Base-by-base conservation (phyloP, 257 asterid genomes). In the Linaria vulgaris region DNA sequence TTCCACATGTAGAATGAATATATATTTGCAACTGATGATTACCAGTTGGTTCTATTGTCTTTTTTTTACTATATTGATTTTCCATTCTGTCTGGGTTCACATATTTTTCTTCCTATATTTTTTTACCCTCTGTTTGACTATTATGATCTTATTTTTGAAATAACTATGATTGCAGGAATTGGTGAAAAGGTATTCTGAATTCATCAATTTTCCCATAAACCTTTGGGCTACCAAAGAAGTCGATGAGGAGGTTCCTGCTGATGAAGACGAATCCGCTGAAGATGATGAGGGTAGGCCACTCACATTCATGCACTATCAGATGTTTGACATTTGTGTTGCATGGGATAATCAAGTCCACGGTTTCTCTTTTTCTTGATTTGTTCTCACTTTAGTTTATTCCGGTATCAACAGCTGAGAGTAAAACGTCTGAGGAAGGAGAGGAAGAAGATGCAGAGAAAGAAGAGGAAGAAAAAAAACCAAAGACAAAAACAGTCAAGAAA, bases 191-290 rank as follows among this genome's bases (percentile, higher is more conserved):
- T 90, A 90, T 72, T 90, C 96, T 45, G 94, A 90, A 72, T 90
- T 90, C 73, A 88, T 90, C 72, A 90, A 90, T 85, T 90, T 90
- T 81, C 97, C 97, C 39, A 90, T 90, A 59, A 8, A 74, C 72
- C 86, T 90, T 49, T 88, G 96, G 97, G 96, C 96, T 55, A 90
- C 76, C 73, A 90, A 88, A 75, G 95, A 90, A 80, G 83, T 86
- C 24, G 95, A 90, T 46, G 94, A 80, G 72, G 97, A 88, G 70
- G 94, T 88, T 76, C 97, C 96, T 41, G 95, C 83, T 57, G 96
- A 88, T 4, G 97, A 88, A 54, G 96, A 83, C 3, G 97, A 90
- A 31, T 67, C 90, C 21, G 55, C 66, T 50, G 95, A 82, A 13
- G 95, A 85, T 23, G 97, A 90, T 37, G 95, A 85, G 70, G 23